Evolutionary conservation across 1,284 basidiomycete genomes (phyloP).

Genomic region (Dichomitus squalens): DNA sequence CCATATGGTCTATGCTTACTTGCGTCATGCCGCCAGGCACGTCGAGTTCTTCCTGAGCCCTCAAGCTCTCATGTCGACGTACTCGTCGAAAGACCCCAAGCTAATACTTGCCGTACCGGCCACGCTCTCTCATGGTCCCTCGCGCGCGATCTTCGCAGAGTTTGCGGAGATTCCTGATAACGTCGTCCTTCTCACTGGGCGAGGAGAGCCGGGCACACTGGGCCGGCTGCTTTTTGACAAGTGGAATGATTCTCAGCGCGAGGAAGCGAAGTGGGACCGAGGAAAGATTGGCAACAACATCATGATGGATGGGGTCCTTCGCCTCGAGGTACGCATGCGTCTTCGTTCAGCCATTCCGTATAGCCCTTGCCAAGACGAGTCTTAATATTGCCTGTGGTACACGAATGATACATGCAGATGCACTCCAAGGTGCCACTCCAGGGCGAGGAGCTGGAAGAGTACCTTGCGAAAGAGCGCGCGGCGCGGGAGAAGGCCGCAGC

Average conservation of each 20-base stretch:
- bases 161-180: slow-evolving; percentile 85
- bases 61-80: slow-evolving; percentile 77
- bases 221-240: slow-evolving; percentile 79
- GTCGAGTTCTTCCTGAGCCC: slow-evolving; percentile 89
- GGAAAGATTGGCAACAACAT: slow-evolving; percentile 87
- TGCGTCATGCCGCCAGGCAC: slow-evolving; percentile 52
- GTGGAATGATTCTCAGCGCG: slow-evolving; percentile 83
- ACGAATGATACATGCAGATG: slow-evolving; percentile 54
- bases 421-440: slow-evolving; percentile 87
- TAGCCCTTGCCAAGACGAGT: neutral
- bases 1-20: neutral
- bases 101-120: slow-evolving; percentile 93
- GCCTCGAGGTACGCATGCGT: slow-evolving; percentile 57
- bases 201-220: slow-evolving; percentile 81
- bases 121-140: slow-evolving; percentile 91
- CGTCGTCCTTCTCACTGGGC: slow-evolving; percentile 80
- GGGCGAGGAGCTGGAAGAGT: slow-evolving; percentile 84
- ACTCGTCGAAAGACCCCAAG: slow-evolving; percentile 88
- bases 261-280: slow-evolving; percentile 82
- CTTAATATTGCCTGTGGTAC: neutral
- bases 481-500: slow-evolving; percentile 88
- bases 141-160: slow-evolving; percentile 81
- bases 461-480: slow-evolving; percentile 77
- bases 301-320: slow-evolving; percentile 72
- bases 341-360: neutral